These are phyloP conservation scores for Curvularia sp. DNA, from an alignment of 2,329 filamentous ascomycete genomes.

Conservation along the genomic window DNA sequence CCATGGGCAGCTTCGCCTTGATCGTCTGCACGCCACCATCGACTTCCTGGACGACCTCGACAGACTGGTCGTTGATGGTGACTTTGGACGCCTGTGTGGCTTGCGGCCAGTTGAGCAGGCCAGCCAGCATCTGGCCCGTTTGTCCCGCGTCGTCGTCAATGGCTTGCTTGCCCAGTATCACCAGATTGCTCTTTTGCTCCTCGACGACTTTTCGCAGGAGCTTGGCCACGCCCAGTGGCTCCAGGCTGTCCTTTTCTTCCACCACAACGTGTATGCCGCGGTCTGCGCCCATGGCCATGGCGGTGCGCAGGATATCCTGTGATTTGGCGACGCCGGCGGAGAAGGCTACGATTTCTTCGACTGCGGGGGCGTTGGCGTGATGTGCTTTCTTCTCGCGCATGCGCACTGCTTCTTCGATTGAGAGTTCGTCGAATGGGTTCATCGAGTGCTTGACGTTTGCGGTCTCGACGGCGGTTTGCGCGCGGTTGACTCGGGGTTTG, in stretches of 20 bases:
- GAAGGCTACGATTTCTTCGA: conserved; percentile 90
- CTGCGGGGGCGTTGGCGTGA: conserved; percentile 49
- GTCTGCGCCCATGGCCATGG: conserved; percentile 99
- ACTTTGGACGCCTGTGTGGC: conserved; percentile 92
- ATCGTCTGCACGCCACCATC: conserved; percentile 95
- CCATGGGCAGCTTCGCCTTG: conserved; percentile 82
- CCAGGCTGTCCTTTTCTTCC: conserved; percentile 72
- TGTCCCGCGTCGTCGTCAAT: conserved; percentile 96
- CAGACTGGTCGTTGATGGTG: conserved; percentile 72
- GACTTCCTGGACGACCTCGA: conserved; percentile 87
- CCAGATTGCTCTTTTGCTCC: conserved; percentile 86
- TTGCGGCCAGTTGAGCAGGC: conserved; percentile 89
- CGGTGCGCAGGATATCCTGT: conserved; percentile 87
- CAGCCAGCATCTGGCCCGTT: conserved; percentile 98
- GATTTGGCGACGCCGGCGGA: conserved; percentile 88
- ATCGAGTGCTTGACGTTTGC: conserved; percentile 95
- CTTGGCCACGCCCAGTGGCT: conserved; percentile 92
- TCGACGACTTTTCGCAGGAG: conserved; percentile 80
- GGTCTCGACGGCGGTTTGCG: conserved; percentile 87
- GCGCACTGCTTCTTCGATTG: conserved; percentile 92
- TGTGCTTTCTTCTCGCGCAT: conserved; percentile 80
- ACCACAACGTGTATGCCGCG: conserved; percentile 77
- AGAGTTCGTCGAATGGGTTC: conserved; percentile 99
- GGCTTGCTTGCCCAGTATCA: conserved; percentile 95
- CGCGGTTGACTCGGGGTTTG: conserved; percentile 74